Conservation (phyloP, 768 basidiomycete genomes). For the Trametes punicea region DNA sequence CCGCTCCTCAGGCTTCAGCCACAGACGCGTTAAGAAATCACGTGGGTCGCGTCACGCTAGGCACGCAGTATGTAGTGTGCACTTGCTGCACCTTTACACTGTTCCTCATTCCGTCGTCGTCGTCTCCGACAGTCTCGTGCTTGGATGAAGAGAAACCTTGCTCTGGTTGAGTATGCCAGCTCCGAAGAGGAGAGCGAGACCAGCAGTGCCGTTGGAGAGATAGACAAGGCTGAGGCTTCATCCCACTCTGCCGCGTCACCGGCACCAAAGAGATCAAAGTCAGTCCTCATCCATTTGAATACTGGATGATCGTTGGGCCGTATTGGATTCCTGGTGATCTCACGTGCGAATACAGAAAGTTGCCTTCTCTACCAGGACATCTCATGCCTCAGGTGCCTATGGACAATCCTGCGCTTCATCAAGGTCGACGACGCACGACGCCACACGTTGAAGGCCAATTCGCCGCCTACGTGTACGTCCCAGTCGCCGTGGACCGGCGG, state of each 20-base stretch:
- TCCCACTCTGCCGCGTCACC: not conserved
- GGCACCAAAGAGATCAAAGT: constrained; percentile 14
- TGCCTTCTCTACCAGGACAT: constrained; percentile 55
- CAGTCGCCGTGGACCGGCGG: constrained; percentile 44
- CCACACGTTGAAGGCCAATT: constrained; percentile 90
- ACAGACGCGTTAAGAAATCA: no score
- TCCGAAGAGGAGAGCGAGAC: constrained; percentile 19
- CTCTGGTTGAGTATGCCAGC: constrained; percentile 22
- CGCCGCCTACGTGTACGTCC: constrained; percentile 74
- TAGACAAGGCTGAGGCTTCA: not conserved
- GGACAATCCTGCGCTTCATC: constrained; percentile 78
- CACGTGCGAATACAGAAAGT: constrained; percentile 36
- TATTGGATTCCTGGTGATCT: no score
- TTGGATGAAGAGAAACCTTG: constrained; percentile 17
- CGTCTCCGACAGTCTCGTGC: no score
- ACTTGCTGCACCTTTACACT: no score
- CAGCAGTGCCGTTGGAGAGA: not conserved
- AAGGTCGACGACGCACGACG: constrained; percentile 71
- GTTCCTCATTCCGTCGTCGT: no score
- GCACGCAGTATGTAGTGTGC: no score
- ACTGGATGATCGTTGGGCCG: no score
- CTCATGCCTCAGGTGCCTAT: constrained; percentile 47
- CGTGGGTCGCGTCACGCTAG: no score
- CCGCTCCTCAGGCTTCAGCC: no score
- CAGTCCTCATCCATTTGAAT: not conserved